Conservation (phyloP, 345 rosid species). For the Acer saccharum region DNA sequence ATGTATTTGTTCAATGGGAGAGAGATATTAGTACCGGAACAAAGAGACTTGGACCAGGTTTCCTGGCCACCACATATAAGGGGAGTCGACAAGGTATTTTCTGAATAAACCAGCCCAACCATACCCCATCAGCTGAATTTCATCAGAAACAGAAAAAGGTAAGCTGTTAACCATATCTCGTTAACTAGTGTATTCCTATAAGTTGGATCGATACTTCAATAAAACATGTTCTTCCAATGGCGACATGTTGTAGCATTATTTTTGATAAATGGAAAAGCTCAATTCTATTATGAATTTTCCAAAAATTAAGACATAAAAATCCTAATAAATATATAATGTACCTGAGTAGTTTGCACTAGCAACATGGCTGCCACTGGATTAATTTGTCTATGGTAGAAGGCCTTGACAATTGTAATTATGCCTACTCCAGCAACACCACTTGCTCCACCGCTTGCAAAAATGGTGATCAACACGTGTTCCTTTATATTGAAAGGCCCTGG, state of each 20-base stretch:
- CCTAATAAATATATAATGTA: constrained; percentile 11
- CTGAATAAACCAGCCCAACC: constrained; percentile 54
- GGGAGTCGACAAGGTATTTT: constrained; percentile 53
- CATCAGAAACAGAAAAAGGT: neutral
- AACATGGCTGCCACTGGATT: constrained; percentile 41
- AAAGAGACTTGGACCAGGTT: constrained; percentile 58
- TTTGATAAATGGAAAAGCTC: neutral
- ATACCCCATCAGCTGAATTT: constrained; percentile 36
- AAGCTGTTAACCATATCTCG: neutral
- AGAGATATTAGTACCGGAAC: constrained; percentile 34
- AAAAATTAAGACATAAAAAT: neutral
- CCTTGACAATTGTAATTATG: constrained; percentile 41
- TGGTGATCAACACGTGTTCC: constrained; percentile 55
- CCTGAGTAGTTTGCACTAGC: constrained; percentile 79
- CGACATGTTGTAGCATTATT: neutral
- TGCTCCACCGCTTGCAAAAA: constrained; percentile 39
- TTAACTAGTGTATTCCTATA: constrained; percentile 26
- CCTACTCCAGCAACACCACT: constrained; percentile 27
- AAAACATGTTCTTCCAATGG: too few species aligned
- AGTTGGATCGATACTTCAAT: too few species aligned
- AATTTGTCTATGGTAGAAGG: constrained; percentile 31
- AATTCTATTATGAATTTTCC: neutral
- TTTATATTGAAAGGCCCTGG: constrained; percentile 56
- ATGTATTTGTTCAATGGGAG: neutral
- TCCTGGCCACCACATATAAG: constrained; percentile 55